Evolutionary conservation across 805 yeast species (phyloP).

Genomic region (Kodamaea fukazawae): DNA sequence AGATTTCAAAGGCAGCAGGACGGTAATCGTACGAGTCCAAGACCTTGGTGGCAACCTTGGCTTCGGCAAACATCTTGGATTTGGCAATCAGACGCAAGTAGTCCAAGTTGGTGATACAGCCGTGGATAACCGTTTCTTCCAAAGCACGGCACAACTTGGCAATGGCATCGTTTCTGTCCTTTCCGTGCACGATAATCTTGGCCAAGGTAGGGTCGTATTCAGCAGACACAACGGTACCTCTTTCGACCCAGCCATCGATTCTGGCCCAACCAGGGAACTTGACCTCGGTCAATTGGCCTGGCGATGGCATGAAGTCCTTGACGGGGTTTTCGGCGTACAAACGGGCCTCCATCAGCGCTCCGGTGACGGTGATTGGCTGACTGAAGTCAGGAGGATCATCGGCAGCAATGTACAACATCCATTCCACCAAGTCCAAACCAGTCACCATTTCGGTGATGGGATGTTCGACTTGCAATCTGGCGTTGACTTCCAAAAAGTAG

Average conservation of each 20-base stretch:
- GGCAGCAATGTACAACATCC: slow-evolving; percentile 94
- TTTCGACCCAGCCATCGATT: slow-evolving; percentile 89
- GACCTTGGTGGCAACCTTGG: slow-evolving; percentile 82
- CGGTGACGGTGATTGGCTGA: slow-evolving; percentile 57
- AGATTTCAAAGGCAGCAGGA: slow-evolving; percentile 82
- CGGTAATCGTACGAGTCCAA: slow-evolving; percentile 76
- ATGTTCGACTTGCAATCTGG: slow-evolving; percentile 96
- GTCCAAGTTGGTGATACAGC: slow-evolving; percentile 87
- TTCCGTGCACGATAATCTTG: slow-evolving; percentile 92
- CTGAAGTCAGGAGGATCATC: slow-evolving; percentile 79
- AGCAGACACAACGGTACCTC: slow-evolving; percentile 84
- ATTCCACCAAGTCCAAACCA: slow-evolving; percentile 91
- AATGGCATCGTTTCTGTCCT: slow-evolving; percentile 82
- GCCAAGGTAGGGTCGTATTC: slow-evolving; percentile 97
- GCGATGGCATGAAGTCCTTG: slow-evolving; percentile 92
- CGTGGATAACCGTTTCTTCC: slow-evolving; percentile 81
- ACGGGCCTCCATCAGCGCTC: slow-evolving; percentile 96
- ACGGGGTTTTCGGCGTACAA: slow-evolving; percentile 96
- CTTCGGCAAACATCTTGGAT: slow-evolving; percentile 79
- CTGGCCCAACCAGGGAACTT: slow-evolving; percentile 88
- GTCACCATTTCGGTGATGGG: slow-evolving; percentile 96
- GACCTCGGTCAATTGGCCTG: slow-evolving; percentile 88
- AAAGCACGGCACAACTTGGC: slow-evolving; percentile 73
- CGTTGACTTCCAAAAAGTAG: slow-evolving; percentile 93
- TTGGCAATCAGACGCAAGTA: slow-evolving; percentile 82